Evolutionary conservation across 345 rosid genomes (phyloP).

Genomic region (Iberis pinnata): DNA sequence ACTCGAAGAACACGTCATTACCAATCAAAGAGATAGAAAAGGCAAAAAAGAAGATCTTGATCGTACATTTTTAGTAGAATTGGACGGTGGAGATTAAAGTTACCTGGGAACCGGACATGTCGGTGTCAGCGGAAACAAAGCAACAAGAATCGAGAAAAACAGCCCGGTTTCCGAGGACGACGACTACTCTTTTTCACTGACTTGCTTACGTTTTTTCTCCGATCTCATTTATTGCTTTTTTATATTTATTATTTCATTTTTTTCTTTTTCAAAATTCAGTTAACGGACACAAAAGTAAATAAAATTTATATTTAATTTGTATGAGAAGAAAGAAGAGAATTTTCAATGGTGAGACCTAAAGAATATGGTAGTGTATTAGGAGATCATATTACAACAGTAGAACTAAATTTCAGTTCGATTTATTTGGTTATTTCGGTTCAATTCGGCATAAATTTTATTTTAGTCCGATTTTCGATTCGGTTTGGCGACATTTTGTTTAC

Average conservation of each 20-base stretch:
- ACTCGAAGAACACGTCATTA: slow-evolving; percentile 40
- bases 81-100: slow-evolving; percentile 20
- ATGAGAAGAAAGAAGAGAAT: no score
- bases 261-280: no score
- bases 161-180: slow-evolving; percentile 46
- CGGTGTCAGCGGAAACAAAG: slow-evolving; percentile 54
- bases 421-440: no score
- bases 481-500: no score
- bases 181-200: slow-evolving; percentile 23
- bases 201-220: slow-evolving; percentile 30
- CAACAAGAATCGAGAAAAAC: slow-evolving; percentile 41
- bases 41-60: slow-evolving; percentile 31
- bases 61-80: slow-evolving; percentile 26
- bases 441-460: no score
- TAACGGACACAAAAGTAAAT: slow-evolving; percentile 24
- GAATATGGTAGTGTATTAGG: no score
- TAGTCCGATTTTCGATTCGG: no score
- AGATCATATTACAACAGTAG: no score
- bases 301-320: no score
- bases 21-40: slow-evolving; percentile 34
- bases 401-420: no score
- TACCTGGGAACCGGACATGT: slow-evolving; percentile 43
- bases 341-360: no score
- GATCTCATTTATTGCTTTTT: slow-evolving; percentile 22
- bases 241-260: slow-evolving; percentile 8